These are phyloP conservation scores for Colletotrichum higginsianum DNA, from an alignment of 2,329 filamentous ascomycete species.

Conservation along the genomic window DNA sequence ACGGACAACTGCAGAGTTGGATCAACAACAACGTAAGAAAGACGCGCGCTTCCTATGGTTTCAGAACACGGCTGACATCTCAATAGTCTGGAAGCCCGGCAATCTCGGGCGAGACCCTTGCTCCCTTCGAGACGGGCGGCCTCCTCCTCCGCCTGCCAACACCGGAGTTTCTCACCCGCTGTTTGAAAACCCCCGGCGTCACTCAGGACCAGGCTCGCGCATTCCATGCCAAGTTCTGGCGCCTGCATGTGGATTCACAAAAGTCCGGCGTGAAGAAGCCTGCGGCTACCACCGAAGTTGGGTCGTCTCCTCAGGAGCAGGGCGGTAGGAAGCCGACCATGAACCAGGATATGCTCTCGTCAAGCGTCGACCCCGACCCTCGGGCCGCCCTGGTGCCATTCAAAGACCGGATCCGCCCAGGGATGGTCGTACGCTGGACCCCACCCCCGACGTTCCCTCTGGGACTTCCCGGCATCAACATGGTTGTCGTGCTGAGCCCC, in stretches of 20 bases:
- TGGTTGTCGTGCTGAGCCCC: constrained; percentile 53
- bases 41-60: background rate
- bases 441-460: constrained; percentile 40
- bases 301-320: background rate
- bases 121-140: constrained; percentile 57
- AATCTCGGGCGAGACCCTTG: constrained; percentile 53
- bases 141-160: constrained; percentile 58
- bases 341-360: constrained; percentile 29
- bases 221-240: constrained; percentile 60
- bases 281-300: background rate
- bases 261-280: constrained; percentile 25
- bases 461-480: constrained; percentile 44
- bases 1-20: constrained; percentile 56
- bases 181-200: constrained; percentile 55
- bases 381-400: constrained; percentile 50
- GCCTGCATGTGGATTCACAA: constrained; percentile 58
- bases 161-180: constrained; percentile 58
- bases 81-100: constrained; percentile 57
- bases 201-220: constrained; percentile 56
- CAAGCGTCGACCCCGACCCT: constrained; percentile 51
- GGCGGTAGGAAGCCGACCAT: background rate
- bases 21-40: constrained; percentile 56
- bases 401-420: constrained; percentile 57
- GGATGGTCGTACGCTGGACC: constrained; percentile 58
- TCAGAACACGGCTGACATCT: background rate